Percentiles rank a stretch among this genome's conserved stretches.
phyloP scores from a whole-genome alignment of 2,329 filamentous ascomycete species.

The Botrytis fabae region DNA sequence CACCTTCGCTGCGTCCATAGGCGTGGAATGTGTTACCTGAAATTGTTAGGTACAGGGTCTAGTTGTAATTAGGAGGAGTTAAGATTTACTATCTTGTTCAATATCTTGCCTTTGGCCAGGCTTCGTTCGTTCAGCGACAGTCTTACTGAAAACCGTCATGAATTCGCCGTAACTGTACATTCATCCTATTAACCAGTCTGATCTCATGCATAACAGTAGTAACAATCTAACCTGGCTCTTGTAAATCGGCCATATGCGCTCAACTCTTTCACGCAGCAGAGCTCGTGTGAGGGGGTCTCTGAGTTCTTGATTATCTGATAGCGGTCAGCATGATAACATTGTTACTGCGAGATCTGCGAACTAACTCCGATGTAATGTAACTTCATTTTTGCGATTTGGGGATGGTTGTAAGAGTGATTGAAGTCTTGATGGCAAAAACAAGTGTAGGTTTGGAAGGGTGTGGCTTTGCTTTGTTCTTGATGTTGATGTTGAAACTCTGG shows the following conservation, averaged over 20 bases:
- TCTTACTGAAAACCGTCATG: conserved; percentile 84
- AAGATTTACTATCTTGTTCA: conserved; percentile 67
- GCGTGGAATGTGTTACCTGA: conserved; percentile 74
- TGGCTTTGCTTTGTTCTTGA: conserved; percentile 21
- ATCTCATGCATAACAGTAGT: not conserved
- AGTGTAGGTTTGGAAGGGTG: conserved; percentile 1
- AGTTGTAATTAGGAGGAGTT: not conserved
- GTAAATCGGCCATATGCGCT: conserved; percentile 47
- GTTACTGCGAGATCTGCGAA: conserved; percentile 29
- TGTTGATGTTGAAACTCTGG: conserved; percentile 11
- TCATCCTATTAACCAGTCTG: not conserved
- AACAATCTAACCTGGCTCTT: conserved; percentile 14
- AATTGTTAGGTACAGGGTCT: conserved; percentile 23
- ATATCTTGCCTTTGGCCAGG: conserved; percentile 84
- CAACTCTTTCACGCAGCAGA: conserved; percentile 75
- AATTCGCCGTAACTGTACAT: conserved; percentile 55
- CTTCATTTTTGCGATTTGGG: conserved; percentile 65
- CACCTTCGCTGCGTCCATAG: conserved; percentile 72
- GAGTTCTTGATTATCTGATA: conserved; percentile 78
- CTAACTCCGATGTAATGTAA: conserved; percentile 81
- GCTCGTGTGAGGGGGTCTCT: conserved; percentile 71
- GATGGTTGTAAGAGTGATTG: not conserved
- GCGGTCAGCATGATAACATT: conserved; percentile 33
- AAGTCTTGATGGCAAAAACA: not conserved
- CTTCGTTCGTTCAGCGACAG: conserved; percentile 80